A percentile compares a stretch with the other conserved stretches of the same genome.
Conservation (phyloP, 1,284 basidiomycete genomes). For the Cystobasidiaceae sp. region DNA sequence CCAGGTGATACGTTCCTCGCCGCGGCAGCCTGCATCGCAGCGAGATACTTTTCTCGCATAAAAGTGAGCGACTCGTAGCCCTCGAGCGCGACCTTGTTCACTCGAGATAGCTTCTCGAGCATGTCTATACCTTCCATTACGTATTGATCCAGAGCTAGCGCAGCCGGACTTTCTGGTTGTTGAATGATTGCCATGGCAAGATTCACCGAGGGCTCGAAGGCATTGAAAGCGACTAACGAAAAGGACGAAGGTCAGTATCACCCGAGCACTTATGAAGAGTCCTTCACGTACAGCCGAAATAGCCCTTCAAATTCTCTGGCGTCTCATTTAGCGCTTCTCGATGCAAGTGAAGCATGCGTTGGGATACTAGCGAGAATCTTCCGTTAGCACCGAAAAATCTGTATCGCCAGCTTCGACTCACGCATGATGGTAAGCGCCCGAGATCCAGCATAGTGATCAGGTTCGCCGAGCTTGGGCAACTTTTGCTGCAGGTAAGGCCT, state of each 20-base stretch:
- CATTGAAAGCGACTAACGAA: slow-evolving; percentile 12
- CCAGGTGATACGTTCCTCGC: background rate
- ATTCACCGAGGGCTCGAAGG: slow-evolving; percentile 21
- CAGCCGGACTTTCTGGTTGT: background rate
- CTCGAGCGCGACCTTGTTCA: slow-evolving; percentile 26
- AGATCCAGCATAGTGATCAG: slow-evolving; percentile 25
- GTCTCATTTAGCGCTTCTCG: background rate
- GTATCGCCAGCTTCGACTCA: background rate
- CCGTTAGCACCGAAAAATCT: too few species aligned
- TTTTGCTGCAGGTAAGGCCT: slow-evolving; percentile 28
- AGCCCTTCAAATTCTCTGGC: slow-evolving; percentile 1
- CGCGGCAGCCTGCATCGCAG: slow-evolving; percentile 4
- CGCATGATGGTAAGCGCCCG: background rate
- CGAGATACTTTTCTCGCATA: slow-evolving; percentile 23
- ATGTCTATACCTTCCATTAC: slow-evolving; percentile 4
- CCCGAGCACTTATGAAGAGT: too few species aligned
- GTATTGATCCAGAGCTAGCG: slow-evolving; percentile 7
- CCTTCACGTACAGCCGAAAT: slow-evolving; percentile 14
- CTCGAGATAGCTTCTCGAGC: slow-evolving; percentile 6
- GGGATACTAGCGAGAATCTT: background rate
- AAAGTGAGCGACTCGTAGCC: slow-evolving; percentile 3
- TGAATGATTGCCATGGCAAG: slow-evolving; percentile 23
- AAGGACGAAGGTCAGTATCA: background rate
- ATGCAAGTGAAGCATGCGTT: slow-evolving; percentile 3
- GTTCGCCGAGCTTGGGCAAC: slow-evolving; percentile 11